phyloP scores from a whole-genome alignment of 495 filamentous ascomycete species.

The Neurospora sublineolata region DNA sequence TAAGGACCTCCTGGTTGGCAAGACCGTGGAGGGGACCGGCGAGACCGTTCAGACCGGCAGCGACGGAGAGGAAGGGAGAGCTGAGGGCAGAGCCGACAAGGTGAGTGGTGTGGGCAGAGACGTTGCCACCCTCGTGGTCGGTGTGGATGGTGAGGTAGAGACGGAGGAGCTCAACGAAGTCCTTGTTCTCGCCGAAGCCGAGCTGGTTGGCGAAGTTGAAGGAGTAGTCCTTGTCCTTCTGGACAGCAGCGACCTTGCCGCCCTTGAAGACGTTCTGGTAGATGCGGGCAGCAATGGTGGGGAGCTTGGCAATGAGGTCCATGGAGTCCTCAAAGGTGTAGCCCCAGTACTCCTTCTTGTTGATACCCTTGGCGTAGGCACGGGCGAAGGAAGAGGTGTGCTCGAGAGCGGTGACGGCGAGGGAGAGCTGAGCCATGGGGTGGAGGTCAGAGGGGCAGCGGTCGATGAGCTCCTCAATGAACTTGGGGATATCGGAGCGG shows the following conservation, averaged over 20 bases:
- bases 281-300: conserved; percentile 93
- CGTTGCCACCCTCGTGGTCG: conserved; percentile 98
- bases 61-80: conserved; percentile 91
- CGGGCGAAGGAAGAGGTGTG: conserved; percentile 95
- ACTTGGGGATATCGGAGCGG: conserved; percentile 89
- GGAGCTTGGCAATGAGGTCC: conserved; percentile 99
- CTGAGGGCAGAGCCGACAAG: conserved; percentile 92
- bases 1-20: conserved; percentile 97
- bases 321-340: conserved; percentile 99
- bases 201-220: conserved; percentile 99
- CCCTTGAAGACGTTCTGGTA: conserved; percentile 99
- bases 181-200: conserved; percentile 85
- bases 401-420: conserved; percentile 95
- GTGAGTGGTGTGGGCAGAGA: conserved; percentile 96
- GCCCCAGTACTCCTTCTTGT: conserved; percentile 98
- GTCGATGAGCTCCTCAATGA: conserved; percentile 97
- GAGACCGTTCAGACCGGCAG: conserved; percentile 93
- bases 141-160: conserved; percentile 99
- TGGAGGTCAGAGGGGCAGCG: conserved; percentile 96
- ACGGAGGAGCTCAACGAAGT: conserved; percentile 96
- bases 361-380: conserved; percentile 95
- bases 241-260: conserved; percentile 87
- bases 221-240: conserved; percentile 96
- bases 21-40: conserved; percentile 97
- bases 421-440: conserved; percentile 98